A percentile compares a stretch with the other conserved stretches of the same genome.
Evolutionary conservation across 1,139 yeast species (phyloP).

Genomic region (Geotrichum macrosporum): DNA sequence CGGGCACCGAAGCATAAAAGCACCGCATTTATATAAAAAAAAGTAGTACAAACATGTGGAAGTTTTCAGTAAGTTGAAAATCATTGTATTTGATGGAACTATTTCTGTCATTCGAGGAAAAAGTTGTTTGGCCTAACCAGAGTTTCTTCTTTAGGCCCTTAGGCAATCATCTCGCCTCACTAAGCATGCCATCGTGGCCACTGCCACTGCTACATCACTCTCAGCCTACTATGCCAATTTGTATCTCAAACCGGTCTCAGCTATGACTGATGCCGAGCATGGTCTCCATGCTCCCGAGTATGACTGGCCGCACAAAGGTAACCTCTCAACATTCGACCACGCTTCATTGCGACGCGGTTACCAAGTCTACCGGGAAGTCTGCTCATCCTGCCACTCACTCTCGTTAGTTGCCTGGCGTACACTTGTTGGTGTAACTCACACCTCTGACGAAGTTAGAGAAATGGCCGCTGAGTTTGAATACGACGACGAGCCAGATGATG

Average conservation of each 20-base stretch:
- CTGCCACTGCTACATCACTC: slow-evolving; percentile 33
- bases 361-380: slow-evolving; percentile 97
- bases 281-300: slow-evolving; percentile 94
- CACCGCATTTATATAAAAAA: not conserved
- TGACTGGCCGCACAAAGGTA: slow-evolving; percentile 89
- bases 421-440: slow-evolving; percentile 93
- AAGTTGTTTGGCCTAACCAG: too few relatives aligned
- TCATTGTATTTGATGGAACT: too few relatives aligned
- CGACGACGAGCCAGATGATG: slow-evolving; percentile 99
- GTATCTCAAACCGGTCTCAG: slow-evolving; percentile 54
- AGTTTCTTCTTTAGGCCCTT: slow-evolving; percentile 27
- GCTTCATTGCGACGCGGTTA: slow-evolving; percentile 97
- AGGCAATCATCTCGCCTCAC: slow-evolving; percentile 33
- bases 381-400: slow-evolving; percentile 97
- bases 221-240: slow-evolving; percentile 36
- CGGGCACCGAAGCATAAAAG: not conserved
- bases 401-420: slow-evolving; percentile 99
- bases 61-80: slow-evolving; percentile 19
- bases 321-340: slow-evolving; percentile 91
- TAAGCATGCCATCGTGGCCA: slow-evolving; percentile 36
- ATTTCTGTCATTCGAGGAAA: too few relatives aligned
- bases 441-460: slow-evolving; percentile 82
- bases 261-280: slow-evolving; percentile 99
- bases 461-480: slow-evolving; percentile 97
- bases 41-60: slow-evolving; percentile 18